Evolutionary conservation across 805 yeast species (phyloP).

Genomic region (Wickerhamiella allomyrinae): DNA sequence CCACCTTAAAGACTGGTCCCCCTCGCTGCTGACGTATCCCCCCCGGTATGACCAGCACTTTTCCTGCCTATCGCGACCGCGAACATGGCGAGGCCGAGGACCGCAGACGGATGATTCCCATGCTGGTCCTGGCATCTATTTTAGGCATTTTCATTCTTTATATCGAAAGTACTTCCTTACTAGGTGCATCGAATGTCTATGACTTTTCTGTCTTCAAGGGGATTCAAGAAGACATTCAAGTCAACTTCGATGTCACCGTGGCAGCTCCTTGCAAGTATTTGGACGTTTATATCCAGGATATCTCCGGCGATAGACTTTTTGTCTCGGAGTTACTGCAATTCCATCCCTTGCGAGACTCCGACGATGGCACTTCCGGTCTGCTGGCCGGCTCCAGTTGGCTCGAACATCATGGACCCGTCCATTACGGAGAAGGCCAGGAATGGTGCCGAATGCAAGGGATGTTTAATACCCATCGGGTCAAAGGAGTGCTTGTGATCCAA

Average conservation of each 20-base stretch:
- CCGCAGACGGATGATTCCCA: slow-evolving; percentile 51
- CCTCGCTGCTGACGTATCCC: no score
- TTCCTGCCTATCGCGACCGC: no score
- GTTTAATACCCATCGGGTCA: slow-evolving; percentile 70
- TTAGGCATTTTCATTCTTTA: slow-evolving; percentile 50
- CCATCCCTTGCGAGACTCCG: slow-evolving; percentile 22
- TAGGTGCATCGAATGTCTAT: slow-evolving; percentile 70
- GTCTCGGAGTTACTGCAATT: slow-evolving; percentile 58
- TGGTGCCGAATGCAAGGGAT: slow-evolving; percentile 81
- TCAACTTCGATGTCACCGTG: slow-evolving; percentile 69
- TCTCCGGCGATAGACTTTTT: slow-evolving; percentile 59
- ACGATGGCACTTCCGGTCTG: neutral
- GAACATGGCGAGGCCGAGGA: no score
- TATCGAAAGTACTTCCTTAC: slow-evolving; percentile 70
- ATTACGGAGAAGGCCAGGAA: slow-evolving; percentile 6
- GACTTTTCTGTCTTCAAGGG: slow-evolving; percentile 60
- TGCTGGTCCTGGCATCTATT: slow-evolving; percentile 44
- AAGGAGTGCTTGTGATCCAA: slow-evolving; percentile 75
- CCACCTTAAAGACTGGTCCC: no score
- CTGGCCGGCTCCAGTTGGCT: slow-evolving; percentile 1
- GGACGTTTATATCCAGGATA: slow-evolving; percentile 63
- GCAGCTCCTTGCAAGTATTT: slow-evolving; percentile 71
- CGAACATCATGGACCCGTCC: neutral
- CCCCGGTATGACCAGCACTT: no score
- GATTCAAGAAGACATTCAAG: slow-evolving; percentile 41